These are phyloP conservation scores for Bisporella sp. DNA, from an alignment of 2,329 filamentous ascomycete genomes.

Conservation along the genomic window DNA sequence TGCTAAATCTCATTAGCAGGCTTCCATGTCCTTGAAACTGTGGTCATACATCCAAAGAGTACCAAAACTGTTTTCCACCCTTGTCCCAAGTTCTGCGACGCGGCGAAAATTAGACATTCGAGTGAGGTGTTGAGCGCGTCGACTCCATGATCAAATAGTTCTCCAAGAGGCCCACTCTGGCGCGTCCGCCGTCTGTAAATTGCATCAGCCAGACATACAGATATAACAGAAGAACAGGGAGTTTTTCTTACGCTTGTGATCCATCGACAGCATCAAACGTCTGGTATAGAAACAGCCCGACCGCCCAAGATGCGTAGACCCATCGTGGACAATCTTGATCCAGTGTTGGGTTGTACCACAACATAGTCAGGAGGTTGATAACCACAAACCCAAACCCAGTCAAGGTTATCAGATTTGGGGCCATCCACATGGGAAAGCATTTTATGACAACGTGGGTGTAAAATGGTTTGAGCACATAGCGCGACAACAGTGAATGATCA, in stretches of 20 bases:
- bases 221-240: background rate
- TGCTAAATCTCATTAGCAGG: slow-evolving; percentile 38
- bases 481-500: slow-evolving; percentile 83
- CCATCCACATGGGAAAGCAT: slow-evolving; percentile 93
- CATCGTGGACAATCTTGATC: slow-evolving; percentile 90
- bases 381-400: slow-evolving; percentile 87
- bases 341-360: slow-evolving; percentile 93
- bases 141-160: slow-evolving; percentile 96
- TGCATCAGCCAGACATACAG: background rate
- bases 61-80: slow-evolving; percentile 80
- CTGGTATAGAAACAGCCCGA: slow-evolving; percentile 91
- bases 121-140: slow-evolving; percentile 96
- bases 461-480: slow-evolving; percentile 95
- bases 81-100: slow-evolving; percentile 87
- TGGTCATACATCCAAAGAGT: slow-evolving; percentile 68
- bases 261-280: slow-evolving; percentile 98
- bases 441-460: slow-evolving; percentile 93
- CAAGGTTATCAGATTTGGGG: slow-evolving; percentile 80
- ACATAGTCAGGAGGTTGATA: slow-evolving; percentile 78
- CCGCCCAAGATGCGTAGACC: slow-evolving; percentile 91
- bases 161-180: slow-evolving; percentile 88
- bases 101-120: slow-evolving; percentile 86
- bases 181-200: slow-evolving; percentile 56
- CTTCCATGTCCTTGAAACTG: background rate
- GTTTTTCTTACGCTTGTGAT: slow-evolving; percentile 69